Base-by-base conservation (phyloP, 176 grass and related monocot species). In the Alopecurus myosuroides region DNA sequence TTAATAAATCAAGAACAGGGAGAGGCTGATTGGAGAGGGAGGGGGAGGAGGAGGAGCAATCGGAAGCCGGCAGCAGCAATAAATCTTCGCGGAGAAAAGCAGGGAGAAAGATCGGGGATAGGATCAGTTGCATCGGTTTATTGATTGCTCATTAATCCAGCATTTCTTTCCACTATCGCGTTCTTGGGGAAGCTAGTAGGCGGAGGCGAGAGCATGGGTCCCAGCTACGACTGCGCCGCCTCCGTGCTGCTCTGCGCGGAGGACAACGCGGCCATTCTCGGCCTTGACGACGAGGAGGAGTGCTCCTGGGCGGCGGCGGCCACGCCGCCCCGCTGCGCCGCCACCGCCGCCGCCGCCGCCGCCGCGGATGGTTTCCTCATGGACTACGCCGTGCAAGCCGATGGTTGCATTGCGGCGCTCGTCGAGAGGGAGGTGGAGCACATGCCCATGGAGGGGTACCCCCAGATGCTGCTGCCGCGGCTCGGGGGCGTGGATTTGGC, bases 211-310 rank as follows among this genome's bases (percentile, higher is more conserved):
- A 75, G 79, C 65, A 98, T 98, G 96, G 34, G 61, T 48, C 88
- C 91, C 7, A 82, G 88, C 75, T 87, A 87, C 81, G 96, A 98
- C 70, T 98, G 88, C 81, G 88, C 91, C 44, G 89, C 93, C 40
- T 98, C 93, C 77, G 87, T 85, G 40, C 91, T 98, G 73, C 87
- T 95, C 22, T 98, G 96, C 83, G 89, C 89, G 22, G 96, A 98
- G 89, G 96, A 98, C 81, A 98, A 89, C 82, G 81, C 65, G 41
- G 91, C 87, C 57, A 80, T 98, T 52, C 84, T 98, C 68, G 77
- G 83, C 77, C 90, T 98, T 52, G 89, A 93, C 49, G 92, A 91
- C 20, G 95, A 82, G 14, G 89, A 90, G 63, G 91, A 89, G 45
- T 73, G 46, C 42, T 86, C 84, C 9, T 90, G 80, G 88, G 88